Evolutionary conservation across 495 filamentous ascomycete species (phyloP).

Genomic region (Penicillium verhagenii): DNA sequence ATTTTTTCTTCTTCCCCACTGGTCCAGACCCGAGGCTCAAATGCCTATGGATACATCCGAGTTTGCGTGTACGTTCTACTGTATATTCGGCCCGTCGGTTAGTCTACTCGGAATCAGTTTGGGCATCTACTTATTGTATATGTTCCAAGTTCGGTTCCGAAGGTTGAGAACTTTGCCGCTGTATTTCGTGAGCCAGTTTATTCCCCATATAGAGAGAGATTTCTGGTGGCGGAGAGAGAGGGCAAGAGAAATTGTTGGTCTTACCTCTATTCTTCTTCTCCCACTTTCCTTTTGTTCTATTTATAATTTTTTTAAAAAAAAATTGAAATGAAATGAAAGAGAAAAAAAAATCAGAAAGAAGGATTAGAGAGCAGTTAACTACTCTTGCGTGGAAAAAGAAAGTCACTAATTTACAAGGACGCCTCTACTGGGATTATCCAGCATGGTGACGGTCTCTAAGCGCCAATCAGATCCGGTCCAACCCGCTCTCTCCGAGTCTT

Average conservation of each 20-base stretch:
- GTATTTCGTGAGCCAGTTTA: too few relatives aligned
- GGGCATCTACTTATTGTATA: not conserved
- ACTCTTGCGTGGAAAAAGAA: not conserved
- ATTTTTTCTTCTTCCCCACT: not conserved
- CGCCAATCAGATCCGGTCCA: not conserved
- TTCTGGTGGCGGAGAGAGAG: too few relatives aligned
- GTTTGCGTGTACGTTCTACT: too few relatives aligned
- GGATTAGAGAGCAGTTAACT: not conserved
- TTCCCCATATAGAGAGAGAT: too few relatives aligned
- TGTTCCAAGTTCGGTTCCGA: too few relatives aligned
- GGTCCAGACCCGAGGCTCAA: conserved; percentile 10
- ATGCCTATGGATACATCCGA: not conserved
- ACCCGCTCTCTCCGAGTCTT: not conserved
- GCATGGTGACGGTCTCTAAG: not conserved
- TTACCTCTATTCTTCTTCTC: not conserved
- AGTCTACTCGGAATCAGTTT: not conserved
- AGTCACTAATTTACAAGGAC: not conserved
- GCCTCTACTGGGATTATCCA: not conserved
- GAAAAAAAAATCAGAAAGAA: not conserved
- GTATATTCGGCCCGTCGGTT: conserved; percentile 16
- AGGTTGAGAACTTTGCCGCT: conserved; percentile 29
- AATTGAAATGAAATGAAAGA: too few relatives aligned
- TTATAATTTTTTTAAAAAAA: not conserved
- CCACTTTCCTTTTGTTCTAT: too few relatives aligned
- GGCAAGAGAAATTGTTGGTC: not conserved